Evolutionary conservation across 805 yeast species (phyloP).

Genomic region (Zygotorulaspora danielsina): DNA sequence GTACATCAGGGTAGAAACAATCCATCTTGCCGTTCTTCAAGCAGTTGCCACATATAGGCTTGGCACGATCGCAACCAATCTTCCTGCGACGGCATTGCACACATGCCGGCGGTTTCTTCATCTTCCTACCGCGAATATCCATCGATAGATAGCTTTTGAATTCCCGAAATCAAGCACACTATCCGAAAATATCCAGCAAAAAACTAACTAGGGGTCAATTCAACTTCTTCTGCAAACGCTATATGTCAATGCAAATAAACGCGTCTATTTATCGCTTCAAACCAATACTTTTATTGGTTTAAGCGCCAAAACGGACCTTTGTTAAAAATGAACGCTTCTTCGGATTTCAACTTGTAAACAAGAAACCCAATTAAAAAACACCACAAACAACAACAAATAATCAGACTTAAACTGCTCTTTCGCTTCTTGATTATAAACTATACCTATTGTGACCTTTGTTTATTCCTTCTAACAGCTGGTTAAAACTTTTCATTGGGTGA

Average conservation of each 20-base stretch:
- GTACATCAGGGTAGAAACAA: conserved; percentile 32
- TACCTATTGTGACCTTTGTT: not conserved
- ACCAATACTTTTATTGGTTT: not conserved
- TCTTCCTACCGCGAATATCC: conserved; percentile 22
- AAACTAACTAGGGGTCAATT: too few relatives aligned
- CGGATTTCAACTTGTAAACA: conserved; percentile 1
- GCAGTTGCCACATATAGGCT: conserved; percentile 42
- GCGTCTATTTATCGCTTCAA: conserved; percentile 1
- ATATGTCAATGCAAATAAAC: not conserved
- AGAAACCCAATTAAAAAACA: conserved; percentile 1
- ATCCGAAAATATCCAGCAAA: too few relatives aligned
- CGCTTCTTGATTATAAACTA: not conserved
- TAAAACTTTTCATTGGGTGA: conserved; percentile 3
- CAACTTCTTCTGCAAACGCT: too few relatives aligned
- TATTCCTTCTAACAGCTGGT: not conserved
- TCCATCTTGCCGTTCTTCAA: conserved; percentile 24
- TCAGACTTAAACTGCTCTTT: not conserved
- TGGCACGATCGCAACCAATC: conserved; percentile 42
- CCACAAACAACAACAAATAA: conserved; percentile 1
- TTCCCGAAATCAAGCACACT: not conserved
- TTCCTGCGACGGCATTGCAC: conserved; percentile 34
- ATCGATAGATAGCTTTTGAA: conserved; percentile 6
- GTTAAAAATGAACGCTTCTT: conserved; percentile 3
- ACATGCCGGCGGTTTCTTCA: conserved; percentile 32
- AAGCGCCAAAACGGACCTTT: conserved; percentile 4